A percentile compares a stretch with the other conserved stretches of the same genome.
Evolutionary conservation across 1,284 basidiomycete genomes (phyloP).

Genomic region (Anthracocystis walkeri): DNA sequence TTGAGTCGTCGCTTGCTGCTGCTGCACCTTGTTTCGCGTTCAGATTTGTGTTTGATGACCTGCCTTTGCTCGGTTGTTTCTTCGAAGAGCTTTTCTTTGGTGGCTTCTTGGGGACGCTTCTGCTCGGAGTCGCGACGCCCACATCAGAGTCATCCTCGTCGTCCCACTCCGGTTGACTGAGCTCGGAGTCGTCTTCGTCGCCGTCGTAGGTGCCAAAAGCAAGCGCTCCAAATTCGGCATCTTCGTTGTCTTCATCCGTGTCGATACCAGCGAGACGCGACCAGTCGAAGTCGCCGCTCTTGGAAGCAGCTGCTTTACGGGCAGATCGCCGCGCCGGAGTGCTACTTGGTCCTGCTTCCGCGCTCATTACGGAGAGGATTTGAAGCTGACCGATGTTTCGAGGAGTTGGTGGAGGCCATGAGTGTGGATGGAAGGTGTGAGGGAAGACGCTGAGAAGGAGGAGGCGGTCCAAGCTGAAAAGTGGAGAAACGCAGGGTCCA

Average conservation of each 20-base stretch:
- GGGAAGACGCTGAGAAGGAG: neutral
- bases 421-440: constrained; percentile 7
- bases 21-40: neutral
- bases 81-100: constrained; percentile 6
- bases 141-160: constrained; percentile 48
- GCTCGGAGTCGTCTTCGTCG: constrained; percentile 27
- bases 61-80: neutral
- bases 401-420: neutral
- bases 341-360: constrained; percentile 28
- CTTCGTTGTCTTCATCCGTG: constrained; percentile 30
- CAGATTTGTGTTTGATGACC: neutral
- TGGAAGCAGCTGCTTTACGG: constrained; percentile 13
- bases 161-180: constrained; percentile 39
- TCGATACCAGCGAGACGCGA: constrained; percentile 32
- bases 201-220: constrained; percentile 21
- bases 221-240: constrained; percentile 35
- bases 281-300: constrained; percentile 16
- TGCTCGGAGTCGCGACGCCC: constrained; percentile 15
- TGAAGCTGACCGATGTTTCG: neutral
- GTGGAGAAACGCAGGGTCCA: constrained; percentile 40
- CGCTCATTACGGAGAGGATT: constrained; percentile 7
- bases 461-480: neutral
- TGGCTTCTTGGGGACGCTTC: constrained; percentile 9
- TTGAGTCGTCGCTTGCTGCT: constrained; percentile 13
- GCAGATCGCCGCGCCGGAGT: constrained; percentile 18